Evolutionary conservation across 768 basidiomycete genomes (phyloP).

Genomic region (Kwoniella bestiolae): DNA sequence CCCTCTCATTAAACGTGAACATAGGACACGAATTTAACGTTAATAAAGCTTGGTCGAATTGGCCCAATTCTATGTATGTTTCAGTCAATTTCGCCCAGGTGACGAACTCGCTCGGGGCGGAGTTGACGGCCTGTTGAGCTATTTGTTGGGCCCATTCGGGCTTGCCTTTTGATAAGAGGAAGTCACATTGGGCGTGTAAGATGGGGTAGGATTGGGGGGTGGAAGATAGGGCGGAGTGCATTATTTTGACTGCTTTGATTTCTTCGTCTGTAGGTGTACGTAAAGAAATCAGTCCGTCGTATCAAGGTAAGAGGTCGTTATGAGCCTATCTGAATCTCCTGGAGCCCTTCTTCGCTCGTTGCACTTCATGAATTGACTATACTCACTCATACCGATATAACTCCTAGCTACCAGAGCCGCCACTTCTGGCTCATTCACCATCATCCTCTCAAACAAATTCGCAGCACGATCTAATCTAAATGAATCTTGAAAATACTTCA

Average conservation of each 20-base stretch:
- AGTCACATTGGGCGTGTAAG: conserved; percentile 92
- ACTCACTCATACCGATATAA: conserved; percentile 97
- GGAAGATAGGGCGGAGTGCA: conserved; percentile 77
- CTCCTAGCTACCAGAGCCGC: conserved; percentile 81
- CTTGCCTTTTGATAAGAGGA: conserved; percentile 82
- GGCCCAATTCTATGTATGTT: conserved; percentile 84
- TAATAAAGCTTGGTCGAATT: conserved; percentile 81
- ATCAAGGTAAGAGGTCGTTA: too few species aligned
- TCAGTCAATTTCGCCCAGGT: conserved; percentile 99
- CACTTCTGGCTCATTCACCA: conserved; percentile 85
- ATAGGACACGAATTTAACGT: conserved; percentile 99
- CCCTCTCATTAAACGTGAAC: conserved; percentile 98
- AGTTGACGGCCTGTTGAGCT: conserved; percentile 93
- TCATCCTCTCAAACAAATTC: conserved; percentile 89
- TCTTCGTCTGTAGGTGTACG: conserved; percentile 82
- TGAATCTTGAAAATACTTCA: conserved; percentile 96
- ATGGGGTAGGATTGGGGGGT: conserved; percentile 92
- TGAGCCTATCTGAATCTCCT: too few species aligned
- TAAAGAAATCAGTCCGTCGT: too few species aligned
- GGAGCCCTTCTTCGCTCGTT: too few species aligned
- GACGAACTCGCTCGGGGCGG: conserved; percentile 96
- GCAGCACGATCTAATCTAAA: conserved; percentile 84
- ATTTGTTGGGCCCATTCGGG: conserved; percentile 87
- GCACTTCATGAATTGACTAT: background rate
- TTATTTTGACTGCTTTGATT: conserved; percentile 95